Percentiles rank a stretch among this genome's conserved stretches.
These are phyloP conservation scores for Mucor plumbeus DNA, from an alignment of 371 early-diverging fungal genomes.

Conservation along the genomic window DNA sequence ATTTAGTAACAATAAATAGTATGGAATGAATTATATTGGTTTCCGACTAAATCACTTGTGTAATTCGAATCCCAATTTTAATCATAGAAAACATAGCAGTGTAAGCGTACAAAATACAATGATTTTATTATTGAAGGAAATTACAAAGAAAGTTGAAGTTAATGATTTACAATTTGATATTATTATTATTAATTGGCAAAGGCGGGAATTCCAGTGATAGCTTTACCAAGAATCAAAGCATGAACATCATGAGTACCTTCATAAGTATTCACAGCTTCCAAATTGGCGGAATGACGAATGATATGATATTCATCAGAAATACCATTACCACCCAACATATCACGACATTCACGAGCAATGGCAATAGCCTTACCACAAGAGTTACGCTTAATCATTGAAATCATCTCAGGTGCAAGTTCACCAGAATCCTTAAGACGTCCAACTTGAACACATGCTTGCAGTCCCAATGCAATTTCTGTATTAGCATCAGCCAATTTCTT, in stretches of 20 bases:
- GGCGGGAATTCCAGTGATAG: constrained; percentile 92
- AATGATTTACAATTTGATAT: neutral
- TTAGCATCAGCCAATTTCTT: constrained; percentile 97
- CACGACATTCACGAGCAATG: constrained; percentile 91
- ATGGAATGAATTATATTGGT: neutral
- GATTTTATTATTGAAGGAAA: neutral
- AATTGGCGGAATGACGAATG: constrained; percentile 94
- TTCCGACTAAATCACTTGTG: neutral
- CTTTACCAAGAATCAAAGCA: constrained; percentile 93
- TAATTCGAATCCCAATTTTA: too few species aligned
- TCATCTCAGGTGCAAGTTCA: constrained; percentile 93
- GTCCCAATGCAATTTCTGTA: constrained; percentile 92
- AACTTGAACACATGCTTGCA: constrained; percentile 92
- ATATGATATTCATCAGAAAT: constrained; percentile 97
- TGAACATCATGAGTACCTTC: constrained; percentile 98
- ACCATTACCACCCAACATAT: constrained; percentile 93
- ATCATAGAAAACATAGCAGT: neutral
- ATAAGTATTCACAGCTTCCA: constrained; percentile 97
- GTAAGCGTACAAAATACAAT: neutral
- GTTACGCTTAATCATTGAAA: constrained; percentile 96
- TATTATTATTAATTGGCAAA: constrained; percentile 49
- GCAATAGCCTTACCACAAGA: constrained; percentile 94
- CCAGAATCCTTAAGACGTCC: constrained; percentile 93
- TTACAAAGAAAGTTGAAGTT: neutral
- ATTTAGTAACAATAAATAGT: neutral